These are phyloP conservation scores for Thalassia testudinum DNA, from an alignment of 116 monocot genomes.

Conservation along the genomic window DNA sequence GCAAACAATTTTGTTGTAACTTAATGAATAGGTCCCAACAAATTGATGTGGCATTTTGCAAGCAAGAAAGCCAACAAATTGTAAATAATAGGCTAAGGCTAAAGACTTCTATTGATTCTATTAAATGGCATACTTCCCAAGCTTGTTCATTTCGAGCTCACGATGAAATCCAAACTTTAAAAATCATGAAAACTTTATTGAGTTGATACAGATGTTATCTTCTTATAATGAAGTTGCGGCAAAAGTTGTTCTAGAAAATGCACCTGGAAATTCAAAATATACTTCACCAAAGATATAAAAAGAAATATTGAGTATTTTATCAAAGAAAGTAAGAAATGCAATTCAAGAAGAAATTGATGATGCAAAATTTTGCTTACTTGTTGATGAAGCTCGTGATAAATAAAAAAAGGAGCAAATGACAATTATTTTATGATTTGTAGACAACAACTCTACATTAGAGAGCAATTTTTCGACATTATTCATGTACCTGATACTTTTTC, in stretches of 20 bases:
- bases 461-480: neutral
- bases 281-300: conserved; percentile 2
- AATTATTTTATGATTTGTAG: conserved; percentile 6
- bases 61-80: neutral
- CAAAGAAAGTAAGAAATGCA: neutral
- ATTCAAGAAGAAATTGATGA: conserved; percentile 1
- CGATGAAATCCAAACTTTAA: conserved; percentile 6
- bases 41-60: no score
- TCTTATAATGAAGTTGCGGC: conserved; percentile 1
- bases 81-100: neutral
- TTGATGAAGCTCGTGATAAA: conserved; percentile 8
- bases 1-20: no score
- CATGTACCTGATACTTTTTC: neutral
- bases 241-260: conserved; percentile 8
- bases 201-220: conserved; percentile 6
- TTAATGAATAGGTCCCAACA: no score
- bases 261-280: conserved; percentile 8
- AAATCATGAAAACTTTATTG: conserved; percentile 10
- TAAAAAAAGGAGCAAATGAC: conserved; percentile 8
- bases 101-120: neutral
- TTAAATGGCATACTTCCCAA: neutral
- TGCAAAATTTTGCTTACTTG: conserved; percentile 2
- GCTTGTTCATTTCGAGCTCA: conserved; percentile 8
- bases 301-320: neutral
- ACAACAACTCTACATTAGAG: neutral